Evolutionary conservation across 768 basidiomycete species (phyloP).

Genomic region (Leccinum subtestaceum): DNA sequence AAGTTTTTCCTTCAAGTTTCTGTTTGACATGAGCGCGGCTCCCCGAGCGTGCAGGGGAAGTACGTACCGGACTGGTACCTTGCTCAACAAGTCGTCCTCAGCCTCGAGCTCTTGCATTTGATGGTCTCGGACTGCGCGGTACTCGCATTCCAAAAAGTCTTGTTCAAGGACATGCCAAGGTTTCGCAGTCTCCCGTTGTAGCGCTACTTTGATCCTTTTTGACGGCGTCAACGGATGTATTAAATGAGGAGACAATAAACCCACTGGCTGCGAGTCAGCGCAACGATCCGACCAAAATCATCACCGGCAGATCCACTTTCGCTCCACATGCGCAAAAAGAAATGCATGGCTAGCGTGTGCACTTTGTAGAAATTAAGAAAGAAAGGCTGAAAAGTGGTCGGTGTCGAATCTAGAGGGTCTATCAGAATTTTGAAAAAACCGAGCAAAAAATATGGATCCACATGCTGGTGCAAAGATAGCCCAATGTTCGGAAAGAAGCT

Average conservation of each 20-base stretch:
- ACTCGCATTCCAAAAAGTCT: conserved; percentile 79
- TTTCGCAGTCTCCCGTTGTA: conserved; percentile 69
- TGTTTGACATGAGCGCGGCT: conserved; percentile 30
- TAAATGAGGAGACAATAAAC: conserved; percentile 29
- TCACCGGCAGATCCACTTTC: conserved; percentile 75
- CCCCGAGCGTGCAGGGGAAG: neutral
- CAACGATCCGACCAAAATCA: conserved; percentile 78
- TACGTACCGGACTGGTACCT: conserved; percentile 78
- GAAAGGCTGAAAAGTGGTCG: conserved; percentile 81
- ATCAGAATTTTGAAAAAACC: conserved; percentile 1
- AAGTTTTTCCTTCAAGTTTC: conserved; percentile 79
- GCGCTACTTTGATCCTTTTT: conserved; percentile 68
- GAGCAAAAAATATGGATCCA: conserved; percentile 35
- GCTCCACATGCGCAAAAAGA: conserved; percentile 92
- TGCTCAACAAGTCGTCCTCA: conserved; percentile 84
- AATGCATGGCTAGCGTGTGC: conserved; percentile 75
- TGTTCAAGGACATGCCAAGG: conserved; percentile 83
- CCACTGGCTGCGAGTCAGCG: conserved; percentile 81
- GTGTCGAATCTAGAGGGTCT: conserved; percentile 56
- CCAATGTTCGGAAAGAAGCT: conserved; percentile 83
- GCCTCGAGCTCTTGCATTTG: conserved; percentile 89
- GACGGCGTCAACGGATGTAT: conserved; percentile 2
- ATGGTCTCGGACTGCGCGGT: conserved; percentile 79
- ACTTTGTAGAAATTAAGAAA: conserved; percentile 82
- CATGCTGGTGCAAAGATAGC: conserved; percentile 83